Conservation (phyloP, 164 flowering plant genomes). For the Sextonia rubra region DNA sequence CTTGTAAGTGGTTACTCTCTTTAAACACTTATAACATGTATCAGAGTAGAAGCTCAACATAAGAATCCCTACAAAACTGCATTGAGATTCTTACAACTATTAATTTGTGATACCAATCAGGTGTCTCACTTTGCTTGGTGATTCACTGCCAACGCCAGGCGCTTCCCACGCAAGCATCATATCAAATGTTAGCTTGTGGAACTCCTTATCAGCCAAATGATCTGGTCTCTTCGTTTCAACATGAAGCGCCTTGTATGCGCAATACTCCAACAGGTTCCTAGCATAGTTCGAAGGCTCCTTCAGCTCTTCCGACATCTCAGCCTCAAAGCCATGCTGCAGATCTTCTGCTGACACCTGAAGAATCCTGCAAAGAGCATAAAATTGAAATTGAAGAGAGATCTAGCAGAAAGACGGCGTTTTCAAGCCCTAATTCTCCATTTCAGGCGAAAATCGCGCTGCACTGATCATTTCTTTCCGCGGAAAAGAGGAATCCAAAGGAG, state of each 20-base stretch:
- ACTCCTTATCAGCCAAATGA: constrained; percentile 59
- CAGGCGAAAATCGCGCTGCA: neutral
- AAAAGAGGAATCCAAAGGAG: neutral
- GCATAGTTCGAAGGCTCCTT: constrained; percentile 43
- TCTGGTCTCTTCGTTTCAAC: constrained; percentile 30
- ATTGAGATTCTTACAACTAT: constrained; percentile 11
- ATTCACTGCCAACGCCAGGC: constrained; percentile 38
- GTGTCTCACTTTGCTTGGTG: constrained; percentile 38
- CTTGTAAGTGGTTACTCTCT: too few species aligned
- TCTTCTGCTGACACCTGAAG: constrained; percentile 45
- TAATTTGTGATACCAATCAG: constrained; percentile 7
- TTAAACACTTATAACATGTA: neutral
- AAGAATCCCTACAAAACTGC: neutral
- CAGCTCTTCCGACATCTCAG: constrained; percentile 39
- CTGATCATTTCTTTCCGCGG: neutral
- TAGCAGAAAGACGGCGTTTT: too few species aligned
- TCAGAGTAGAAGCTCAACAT: neutral
- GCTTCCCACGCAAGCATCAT: constrained; percentile 96
- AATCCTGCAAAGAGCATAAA: constrained; percentile 52
- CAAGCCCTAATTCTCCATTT: too few species aligned
- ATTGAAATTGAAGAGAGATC: neutral
- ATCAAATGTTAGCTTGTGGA: constrained; percentile 64
- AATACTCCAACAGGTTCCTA: constrained; percentile 60
- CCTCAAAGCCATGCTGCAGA: constrained; percentile 51
- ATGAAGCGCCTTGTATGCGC: constrained; percentile 53